Conservation (phyloP, 192 early-diverging fungal species). For the Glomus cerebriforme region DNA sequence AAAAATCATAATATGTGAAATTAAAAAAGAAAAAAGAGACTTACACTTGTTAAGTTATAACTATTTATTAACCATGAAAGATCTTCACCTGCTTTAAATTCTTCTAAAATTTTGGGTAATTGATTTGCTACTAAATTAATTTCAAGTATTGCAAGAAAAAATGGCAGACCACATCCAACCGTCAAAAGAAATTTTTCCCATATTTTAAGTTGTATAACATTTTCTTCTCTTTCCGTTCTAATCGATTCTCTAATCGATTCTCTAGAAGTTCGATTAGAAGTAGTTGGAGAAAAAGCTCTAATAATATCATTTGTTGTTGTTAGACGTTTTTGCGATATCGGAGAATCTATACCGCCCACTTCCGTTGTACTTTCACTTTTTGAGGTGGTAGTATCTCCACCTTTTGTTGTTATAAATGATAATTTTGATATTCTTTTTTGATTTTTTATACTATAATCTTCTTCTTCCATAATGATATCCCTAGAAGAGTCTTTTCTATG, state of each 20-base stretch:
- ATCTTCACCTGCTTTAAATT: slow-evolving; percentile 60
- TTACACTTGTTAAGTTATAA: slow-evolving; percentile 40
- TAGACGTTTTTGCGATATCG: not conserved
- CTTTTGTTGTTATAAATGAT: not conserved
- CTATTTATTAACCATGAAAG: slow-evolving; percentile 80
- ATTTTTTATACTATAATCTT: not conserved
- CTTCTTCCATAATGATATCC: slow-evolving; percentile 1
- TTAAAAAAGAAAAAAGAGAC: not conserved
- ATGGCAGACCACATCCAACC: slow-evolving; percentile 38
- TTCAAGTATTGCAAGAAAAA: slow-evolving; percentile 62
- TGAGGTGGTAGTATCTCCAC: not conserved
- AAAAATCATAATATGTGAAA: not conserved
- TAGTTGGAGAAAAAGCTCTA: not conserved
- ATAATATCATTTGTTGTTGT: not conserved
- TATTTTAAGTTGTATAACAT: not conserved
- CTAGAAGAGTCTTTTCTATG: not conserved
- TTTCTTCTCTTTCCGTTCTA: not conserved
- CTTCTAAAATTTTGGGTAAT: slow-evolving; percentile 59
- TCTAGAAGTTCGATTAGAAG: not conserved
- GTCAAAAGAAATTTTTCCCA: not conserved
- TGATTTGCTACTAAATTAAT: slow-evolving; percentile 63
- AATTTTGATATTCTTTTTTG: slow-evolving; percentile 5
- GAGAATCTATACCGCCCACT: not conserved
- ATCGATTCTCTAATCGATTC: not conserved
- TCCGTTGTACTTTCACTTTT: slow-evolving; percentile 17